A percentile compares a stretch with the other conserved stretches of the same genome.
Conservation (phyloP, 2,329 filamentous ascomycete genomes). For the Amesomyces nigricolor region DNA sequence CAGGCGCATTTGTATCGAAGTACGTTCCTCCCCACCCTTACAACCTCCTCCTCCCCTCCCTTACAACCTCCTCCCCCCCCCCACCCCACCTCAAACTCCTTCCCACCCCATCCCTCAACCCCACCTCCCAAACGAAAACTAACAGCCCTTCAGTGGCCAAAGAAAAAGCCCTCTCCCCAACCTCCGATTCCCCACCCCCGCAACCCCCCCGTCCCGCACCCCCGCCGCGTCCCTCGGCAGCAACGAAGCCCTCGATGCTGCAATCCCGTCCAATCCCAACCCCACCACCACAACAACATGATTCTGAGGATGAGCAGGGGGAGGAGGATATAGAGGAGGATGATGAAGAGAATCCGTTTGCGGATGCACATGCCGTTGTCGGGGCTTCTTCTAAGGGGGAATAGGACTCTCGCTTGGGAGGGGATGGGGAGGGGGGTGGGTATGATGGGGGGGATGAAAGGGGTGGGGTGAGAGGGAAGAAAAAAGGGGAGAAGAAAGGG, state of each 20-base stretch:
- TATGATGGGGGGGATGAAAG: slow-evolving; percentile 25
- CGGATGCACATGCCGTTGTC: slow-evolving; percentile 66
- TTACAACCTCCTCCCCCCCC: background rate
- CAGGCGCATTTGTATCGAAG: slow-evolving; percentile 60
- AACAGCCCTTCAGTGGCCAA: slow-evolving; percentile 42
- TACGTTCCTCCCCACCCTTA: slow-evolving; percentile 31
- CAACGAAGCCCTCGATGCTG: slow-evolving; percentile 47
- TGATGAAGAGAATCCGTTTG: slow-evolving; percentile 85
- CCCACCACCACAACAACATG: slow-evolving; percentile 30
- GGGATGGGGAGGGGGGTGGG: slow-evolving; percentile 34
- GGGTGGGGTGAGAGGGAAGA: background rate
- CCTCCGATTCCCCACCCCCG: slow-evolving; percentile 33
- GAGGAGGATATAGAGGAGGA: slow-evolving; percentile 50
- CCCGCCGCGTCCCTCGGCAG: slow-evolving; percentile 43
- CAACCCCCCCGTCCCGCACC: slow-evolving; percentile 38
- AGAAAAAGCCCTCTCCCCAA: slow-evolving; percentile 39
- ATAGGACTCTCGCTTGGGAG: slow-evolving; percentile 14
- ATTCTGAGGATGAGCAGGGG: slow-evolving; percentile 41
- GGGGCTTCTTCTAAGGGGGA: slow-evolving; percentile 32
- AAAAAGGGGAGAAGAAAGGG: background rate
- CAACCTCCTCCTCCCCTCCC: background rate
- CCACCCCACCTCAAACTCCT: background rate
- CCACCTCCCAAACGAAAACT: slow-evolving; percentile 17
- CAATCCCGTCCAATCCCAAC: slow-evolving; percentile 38
- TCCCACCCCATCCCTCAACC: background rate